Evolutionary conservation across 768 basidiomycete genomes (phyloP), one percentile per base, ranked within the genome.

Genomic region (Xerocomellus dryophilus): DNA sequence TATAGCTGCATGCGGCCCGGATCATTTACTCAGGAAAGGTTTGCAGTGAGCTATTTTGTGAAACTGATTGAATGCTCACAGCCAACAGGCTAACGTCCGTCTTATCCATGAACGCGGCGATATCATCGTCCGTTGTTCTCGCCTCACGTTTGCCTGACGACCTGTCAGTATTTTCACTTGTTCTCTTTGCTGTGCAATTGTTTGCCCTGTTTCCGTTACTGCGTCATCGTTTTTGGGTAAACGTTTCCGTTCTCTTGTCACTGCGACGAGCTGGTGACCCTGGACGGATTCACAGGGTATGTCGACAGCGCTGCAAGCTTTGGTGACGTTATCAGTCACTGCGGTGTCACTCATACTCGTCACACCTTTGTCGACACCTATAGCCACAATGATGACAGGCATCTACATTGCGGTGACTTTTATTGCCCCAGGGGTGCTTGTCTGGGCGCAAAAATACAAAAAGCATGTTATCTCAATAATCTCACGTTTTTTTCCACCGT

Each of bases 51-150:
- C 51, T 53, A 56, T 57, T 62, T 67, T 61, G 54, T 53, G 56
- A 60, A 42, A 55, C 41, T 47, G 54, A 49, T 47, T 57, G 61
- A 47, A 40, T 53, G 53, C 59, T 66, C 66, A 66, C 63, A 62
- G 50, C 59, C 67, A 47, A 58, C 66, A 91, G 90, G 67, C 71
- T 92, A 50, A 88, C 87, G 40, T 91, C 89, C 43, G 88, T 93
- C 43, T 68, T 93, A 52, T 92, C 90, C 40, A 90, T 88, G 78
- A 93, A 93, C 65, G 94, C 94, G 42, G 92, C 91, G 31, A 85
- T 97, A 54, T 94, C 91, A 40, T 90, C 92, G 17, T 92, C 90
- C 31, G 89, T 97, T 43, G 95, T 98, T 51, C 78, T 98, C 57
- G 93, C 94, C 31, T 97, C 94, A 38, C 88, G 96, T 60, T 77